A percentile compares a stretch with the other conserved stretches of the same genome.
Evolutionary conservation across 2,329 filamentous ascomycete species (phyloP).

Genomic region (Arthrobotrys megalospora): DNA sequence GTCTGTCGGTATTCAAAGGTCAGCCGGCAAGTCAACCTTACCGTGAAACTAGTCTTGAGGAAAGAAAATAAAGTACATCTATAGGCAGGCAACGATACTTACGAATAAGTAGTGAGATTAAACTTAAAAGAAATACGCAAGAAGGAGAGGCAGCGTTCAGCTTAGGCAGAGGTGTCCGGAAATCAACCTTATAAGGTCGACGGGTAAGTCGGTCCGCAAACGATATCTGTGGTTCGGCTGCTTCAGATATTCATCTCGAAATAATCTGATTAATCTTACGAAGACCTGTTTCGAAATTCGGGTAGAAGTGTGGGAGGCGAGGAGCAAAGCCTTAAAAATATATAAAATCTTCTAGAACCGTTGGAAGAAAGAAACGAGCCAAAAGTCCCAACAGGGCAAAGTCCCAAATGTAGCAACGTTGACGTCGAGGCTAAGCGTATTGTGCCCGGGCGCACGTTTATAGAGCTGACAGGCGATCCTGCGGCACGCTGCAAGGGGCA

Average conservation of each 20-base stretch:
- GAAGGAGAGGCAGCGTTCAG: constrained; percentile 54
- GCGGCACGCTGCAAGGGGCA: constrained; percentile 61
- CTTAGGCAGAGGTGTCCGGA: constrained; percentile 26
- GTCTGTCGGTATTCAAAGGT: constrained; percentile 35
- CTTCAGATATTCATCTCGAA: constrained; percentile 50
- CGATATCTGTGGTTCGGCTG: constrained; percentile 20
- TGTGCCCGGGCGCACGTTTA: constrained; percentile 55
- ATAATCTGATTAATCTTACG: constrained; percentile 36
- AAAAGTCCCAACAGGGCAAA: constrained; percentile 50
- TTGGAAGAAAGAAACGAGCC: constrained; percentile 31
- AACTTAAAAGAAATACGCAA: constrained; percentile 33
- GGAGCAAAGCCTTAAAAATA: constrained; percentile 57
- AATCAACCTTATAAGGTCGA: constrained; percentile 59
- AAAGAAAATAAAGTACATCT: constrained; percentile 23
- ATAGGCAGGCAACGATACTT: constrained; percentile 43
- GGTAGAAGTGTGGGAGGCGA: constrained; percentile 47
- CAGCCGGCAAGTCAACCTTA: constrained; percentile 61
- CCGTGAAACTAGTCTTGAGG: constrained; percentile 14
- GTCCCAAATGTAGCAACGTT: constrained; percentile 60
- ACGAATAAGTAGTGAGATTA: constrained; percentile 41
- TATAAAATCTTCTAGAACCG: constrained; percentile 61
- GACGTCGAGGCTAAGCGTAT: constrained; percentile 61
- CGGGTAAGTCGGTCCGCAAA: constrained; percentile 38
- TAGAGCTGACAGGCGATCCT: constrained; percentile 61
- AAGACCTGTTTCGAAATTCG: constrained; percentile 35